phyloP scores from a whole-genome alignment of 1,284 basidiomycete species.

The Marasmius sp. region DNA sequence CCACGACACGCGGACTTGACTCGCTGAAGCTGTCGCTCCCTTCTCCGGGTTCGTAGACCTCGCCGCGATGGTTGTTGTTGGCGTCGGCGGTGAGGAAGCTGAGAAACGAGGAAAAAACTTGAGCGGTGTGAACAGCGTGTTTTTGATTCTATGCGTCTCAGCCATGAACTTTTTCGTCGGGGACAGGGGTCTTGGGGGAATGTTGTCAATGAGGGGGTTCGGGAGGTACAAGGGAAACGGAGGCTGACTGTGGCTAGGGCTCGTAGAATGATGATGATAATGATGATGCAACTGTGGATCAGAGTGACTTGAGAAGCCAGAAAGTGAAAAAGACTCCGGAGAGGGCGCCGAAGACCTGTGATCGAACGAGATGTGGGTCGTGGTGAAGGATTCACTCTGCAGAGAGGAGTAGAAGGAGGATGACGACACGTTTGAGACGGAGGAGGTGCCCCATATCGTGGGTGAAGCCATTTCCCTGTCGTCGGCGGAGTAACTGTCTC shows the following conservation, averaged over 20 bases:
- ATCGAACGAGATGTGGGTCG: slow-evolving; percentile 29
- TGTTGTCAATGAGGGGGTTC: slow-evolving; percentile 28
- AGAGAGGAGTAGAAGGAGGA: slow-evolving; percentile 38
- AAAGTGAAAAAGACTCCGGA: slow-evolving; percentile 34
- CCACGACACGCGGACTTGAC: not conserved
- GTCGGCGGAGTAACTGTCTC: slow-evolving; percentile 33
- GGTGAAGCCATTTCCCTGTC: slow-evolving; percentile 50
- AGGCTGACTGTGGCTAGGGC: slow-evolving; percentile 38
- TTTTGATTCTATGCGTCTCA: slow-evolving; percentile 30
- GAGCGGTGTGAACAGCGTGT: slow-evolving; percentile 38
- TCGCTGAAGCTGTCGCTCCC: not conserved
- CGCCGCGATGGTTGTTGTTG: not conserved
- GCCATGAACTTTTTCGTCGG: slow-evolving; percentile 23
- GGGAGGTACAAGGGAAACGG: slow-evolving; percentile 33
- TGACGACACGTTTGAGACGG: slow-evolving; percentile 37
- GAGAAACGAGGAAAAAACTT: slow-evolving; percentile 49
- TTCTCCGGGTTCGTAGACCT: slow-evolving; percentile 5
- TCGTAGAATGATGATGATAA: no score
- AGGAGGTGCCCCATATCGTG: slow-evolving; percentile 36
- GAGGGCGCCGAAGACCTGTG: slow-evolving; percentile 39
- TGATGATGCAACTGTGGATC: slow-evolving; percentile 21
- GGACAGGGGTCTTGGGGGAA: slow-evolving; percentile 17
- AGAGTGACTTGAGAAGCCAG: slow-evolving; percentile 25
- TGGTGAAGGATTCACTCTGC: slow-evolving; percentile 28
- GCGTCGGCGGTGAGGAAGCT: not conserved